Conservation (phyloP, 345 rosid genomes). For the Angophora floribunda region DNA sequence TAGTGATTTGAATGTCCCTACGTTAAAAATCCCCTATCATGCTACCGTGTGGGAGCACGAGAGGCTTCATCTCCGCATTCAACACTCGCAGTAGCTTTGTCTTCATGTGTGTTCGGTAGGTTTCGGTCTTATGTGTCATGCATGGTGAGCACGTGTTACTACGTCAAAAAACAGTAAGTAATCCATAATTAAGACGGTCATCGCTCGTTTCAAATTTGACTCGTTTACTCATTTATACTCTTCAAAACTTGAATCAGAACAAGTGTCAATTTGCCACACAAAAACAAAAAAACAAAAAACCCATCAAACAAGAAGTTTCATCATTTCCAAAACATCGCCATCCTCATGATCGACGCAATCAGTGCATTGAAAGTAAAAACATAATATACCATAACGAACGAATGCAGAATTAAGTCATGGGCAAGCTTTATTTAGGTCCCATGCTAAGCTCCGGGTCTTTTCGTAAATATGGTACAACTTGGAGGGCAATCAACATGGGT, state of each 20-base stretch:
- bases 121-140: fast-evolving
- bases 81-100: too few relatives aligned
- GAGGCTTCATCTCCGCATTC: not conserved
- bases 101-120: not conserved
- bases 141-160: not conserved
- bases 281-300: too few relatives aligned
- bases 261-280: too few relatives aligned
- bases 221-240: fast-evolving
- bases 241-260: not conserved
- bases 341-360: not conserved
- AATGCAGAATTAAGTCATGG: not conserved
- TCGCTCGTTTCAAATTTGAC: not conserved
- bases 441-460: not conserved
- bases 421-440: not conserved
- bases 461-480: not conserved
- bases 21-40: fast-evolving
- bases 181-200: fast-evolving
- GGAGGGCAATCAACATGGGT: not conserved
- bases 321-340: not conserved
- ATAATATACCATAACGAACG: not conserved
- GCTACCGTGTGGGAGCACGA: not conserved
- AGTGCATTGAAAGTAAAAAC: not conserved
- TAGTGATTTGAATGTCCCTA: not conserved
- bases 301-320: not conserved
- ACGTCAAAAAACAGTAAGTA: not conserved